Base-by-base conservation (phyloP, 2,329 filamentous ascomycete genomes). In the Xylaria multiplex region DNA sequence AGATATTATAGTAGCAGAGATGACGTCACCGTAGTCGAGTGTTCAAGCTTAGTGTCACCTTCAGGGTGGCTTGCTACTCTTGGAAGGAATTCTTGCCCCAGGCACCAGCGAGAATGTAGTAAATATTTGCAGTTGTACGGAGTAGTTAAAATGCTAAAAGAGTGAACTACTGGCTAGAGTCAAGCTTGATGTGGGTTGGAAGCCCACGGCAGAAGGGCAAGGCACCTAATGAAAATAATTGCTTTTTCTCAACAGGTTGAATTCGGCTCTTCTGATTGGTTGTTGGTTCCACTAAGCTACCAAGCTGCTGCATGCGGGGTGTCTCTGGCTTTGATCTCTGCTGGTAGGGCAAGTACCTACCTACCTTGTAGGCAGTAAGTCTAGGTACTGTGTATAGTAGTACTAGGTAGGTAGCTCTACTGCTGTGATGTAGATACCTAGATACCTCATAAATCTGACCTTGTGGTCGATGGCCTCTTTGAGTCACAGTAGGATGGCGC, bases 221-320 rank as follows among this genome's bases (percentile, higher is more conserved):
- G 37, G 30, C 22, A 52, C 35, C 24, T 52, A 58, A 27, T 43
- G 16, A 22, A 2, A 53, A 37, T 55, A 54, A 32, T 63, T 63
- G 46, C 54, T 59, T 50, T 59, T 64, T 56, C 27, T 48, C 30
- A 49, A 59, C 49, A 52, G n/a, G 42, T 58, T 16, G 57, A 59
- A 62, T 53, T 56, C 32, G 43, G 16, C 62, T 56, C 59, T 67
- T 59, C 48, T 68, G 59, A 68, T 62, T 68, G 66, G 66, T 5
- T 56, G 19, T 3, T 3, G 3, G 60, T 53, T 55, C 62, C 63
- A 43, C 65, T 19, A 48, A 42, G 13, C 35, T 50, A 30, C 19
- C 19, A 19, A 19, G 19, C 19, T 19, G 19, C 19, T 19, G 30
- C 13, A 42, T 43, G 14, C 35, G 58, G 61, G 57, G 58, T 40